A percentile compares a stretch with the other conserved stretches of the same genome.
Evolutionary conservation across 768 basidiomycete genomes (phyloP).

Genomic region (Pulveroboletus sp.): DNA sequence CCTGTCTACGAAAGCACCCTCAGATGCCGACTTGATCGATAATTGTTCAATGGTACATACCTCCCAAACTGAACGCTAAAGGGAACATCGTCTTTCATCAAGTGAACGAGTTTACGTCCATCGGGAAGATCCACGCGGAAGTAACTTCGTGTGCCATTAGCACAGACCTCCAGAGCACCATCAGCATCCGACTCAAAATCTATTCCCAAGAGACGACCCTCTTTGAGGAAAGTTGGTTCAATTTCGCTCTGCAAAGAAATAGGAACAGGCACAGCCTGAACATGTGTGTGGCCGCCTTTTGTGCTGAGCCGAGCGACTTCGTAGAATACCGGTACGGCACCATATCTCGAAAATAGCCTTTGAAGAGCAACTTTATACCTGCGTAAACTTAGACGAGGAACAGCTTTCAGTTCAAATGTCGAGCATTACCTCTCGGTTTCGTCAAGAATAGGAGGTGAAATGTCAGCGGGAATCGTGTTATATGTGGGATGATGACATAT

Average conservation of each 20-base stretch:
- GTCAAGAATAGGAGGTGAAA: slow-evolving; percentile 68
- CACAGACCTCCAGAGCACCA: slow-evolving; percentile 50
- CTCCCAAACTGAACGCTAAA: slow-evolving; percentile 95
- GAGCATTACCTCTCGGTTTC: slow-evolving; percentile 71
- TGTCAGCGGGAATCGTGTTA: slow-evolving; percentile 74
- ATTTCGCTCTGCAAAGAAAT: slow-evolving; percentile 57
- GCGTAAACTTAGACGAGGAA: not conserved
- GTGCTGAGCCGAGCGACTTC: slow-evolving; percentile 83
- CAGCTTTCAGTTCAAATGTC: slow-evolving; percentile 2
- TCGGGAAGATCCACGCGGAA: slow-evolving; percentile 90
- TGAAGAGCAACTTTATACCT: slow-evolving; percentile 81
- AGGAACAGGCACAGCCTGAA: slow-evolving; percentile 84
- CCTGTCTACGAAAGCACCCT: slow-evolving; percentile 54
- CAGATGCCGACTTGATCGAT: not conserved
- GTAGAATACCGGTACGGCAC: slow-evolving; percentile 70
- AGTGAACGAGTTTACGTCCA: slow-evolving; percentile 81
- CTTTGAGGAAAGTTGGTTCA: slow-evolving; percentile 67
- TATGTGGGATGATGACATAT: slow-evolving; percentile 93
- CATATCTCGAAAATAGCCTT: slow-evolving; percentile 68
- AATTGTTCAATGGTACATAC: slow-evolving; percentile 38
- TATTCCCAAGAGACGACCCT: slow-evolving; percentile 64
- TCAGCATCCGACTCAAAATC: slow-evolving; percentile 75
- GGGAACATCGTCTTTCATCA: slow-evolving; percentile 71
- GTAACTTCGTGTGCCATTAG: slow-evolving; percentile 63
- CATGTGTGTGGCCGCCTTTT: slow-evolving; percentile 92